These are phyloP conservation scores for Tolypocladium ovalisporum DNA, from an alignment of 2,329 filamentous ascomycete species.

Conservation along the genomic window DNA sequence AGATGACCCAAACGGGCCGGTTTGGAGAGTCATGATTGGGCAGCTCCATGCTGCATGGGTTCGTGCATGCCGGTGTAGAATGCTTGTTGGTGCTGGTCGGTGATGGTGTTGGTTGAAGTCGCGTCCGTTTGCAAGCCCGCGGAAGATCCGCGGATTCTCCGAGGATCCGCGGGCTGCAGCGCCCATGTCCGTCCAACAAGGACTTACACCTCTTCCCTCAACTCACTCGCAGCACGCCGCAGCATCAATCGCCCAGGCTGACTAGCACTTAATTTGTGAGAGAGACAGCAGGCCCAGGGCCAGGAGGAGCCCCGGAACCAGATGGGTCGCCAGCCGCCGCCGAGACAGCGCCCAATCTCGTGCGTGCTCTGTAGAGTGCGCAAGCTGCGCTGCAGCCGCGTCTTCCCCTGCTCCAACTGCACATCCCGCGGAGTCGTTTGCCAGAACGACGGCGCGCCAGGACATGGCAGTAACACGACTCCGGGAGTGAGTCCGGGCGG, in stretches of 20 bases:
- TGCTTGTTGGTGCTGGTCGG: not conserved
- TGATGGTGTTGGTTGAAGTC: not conserved
- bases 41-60: too few species aligned
- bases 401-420: constrained; percentile 25
- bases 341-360: constrained; percentile 22
- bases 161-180: not conserved
- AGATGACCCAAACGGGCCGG: not conserved
- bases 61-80: not conserved
- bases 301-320: constrained; percentile 6
- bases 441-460: constrained; percentile 9
- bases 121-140: too few species aligned
- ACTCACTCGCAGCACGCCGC: not conserved
- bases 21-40: not conserved
- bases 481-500: not conserved
- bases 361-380: constrained; percentile 22
- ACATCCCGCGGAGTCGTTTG: constrained; percentile 22
- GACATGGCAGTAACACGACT: not conserved
- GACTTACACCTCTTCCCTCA: not conserved
- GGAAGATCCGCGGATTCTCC: constrained; percentile 8
- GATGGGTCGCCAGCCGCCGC: constrained; percentile 18
- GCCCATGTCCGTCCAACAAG: not conserved
- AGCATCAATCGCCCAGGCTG: not conserved
- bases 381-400: constrained; percentile 24
- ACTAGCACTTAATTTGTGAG: not conserved
- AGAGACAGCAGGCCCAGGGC: not conserved